These are phyloP conservation scores for Pythium brassicae DNA, from an alignment of 352 stramenopile species.

Conservation along the genomic window DNA sequence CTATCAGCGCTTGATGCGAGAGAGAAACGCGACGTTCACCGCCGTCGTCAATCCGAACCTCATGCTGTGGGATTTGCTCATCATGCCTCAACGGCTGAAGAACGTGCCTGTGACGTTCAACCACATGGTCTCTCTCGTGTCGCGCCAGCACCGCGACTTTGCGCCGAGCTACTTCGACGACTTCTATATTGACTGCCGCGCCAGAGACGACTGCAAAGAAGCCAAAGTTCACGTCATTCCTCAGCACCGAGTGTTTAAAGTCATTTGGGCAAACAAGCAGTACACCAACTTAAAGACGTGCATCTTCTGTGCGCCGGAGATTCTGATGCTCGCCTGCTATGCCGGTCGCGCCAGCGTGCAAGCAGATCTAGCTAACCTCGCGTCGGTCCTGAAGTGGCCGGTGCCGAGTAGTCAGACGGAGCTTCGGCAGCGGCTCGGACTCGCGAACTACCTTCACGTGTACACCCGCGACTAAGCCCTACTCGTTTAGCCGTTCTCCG, in stretches of 20 bases:
- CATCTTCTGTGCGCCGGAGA: neutral
- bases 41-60: constrained; percentile 16
- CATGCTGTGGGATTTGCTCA: constrained; percentile 21
- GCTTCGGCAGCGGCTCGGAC: constrained; percentile 13
- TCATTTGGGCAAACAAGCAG: neutral
- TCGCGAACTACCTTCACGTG: constrained; percentile 20
- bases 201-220: neutral
- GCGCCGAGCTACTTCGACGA: constrained; percentile 9
- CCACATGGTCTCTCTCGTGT: constrained; percentile 9
- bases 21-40: constrained; percentile 11
- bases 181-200: constrained; percentile 1
- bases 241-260: neutral
- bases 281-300: constrained; percentile 3
- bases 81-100: constrained; percentile 20
- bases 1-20: constrained; percentile 24
- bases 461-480: constrained; percentile 17
- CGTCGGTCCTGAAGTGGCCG: constrained; percentile 7
- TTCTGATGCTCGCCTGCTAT: neutral
- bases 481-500: constrained; percentile 8
- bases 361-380: constrained; percentile 16
- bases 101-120: constrained; percentile 26
- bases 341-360: constrained; percentile 3
- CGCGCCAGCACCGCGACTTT: neutral
- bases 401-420: constrained; percentile 7
- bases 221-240: neutral